Evolutionary conservation across 2,329 filamentous ascomycete genomes (phyloP).

Genomic region (Colletotrichum tofieldiae): DNA sequence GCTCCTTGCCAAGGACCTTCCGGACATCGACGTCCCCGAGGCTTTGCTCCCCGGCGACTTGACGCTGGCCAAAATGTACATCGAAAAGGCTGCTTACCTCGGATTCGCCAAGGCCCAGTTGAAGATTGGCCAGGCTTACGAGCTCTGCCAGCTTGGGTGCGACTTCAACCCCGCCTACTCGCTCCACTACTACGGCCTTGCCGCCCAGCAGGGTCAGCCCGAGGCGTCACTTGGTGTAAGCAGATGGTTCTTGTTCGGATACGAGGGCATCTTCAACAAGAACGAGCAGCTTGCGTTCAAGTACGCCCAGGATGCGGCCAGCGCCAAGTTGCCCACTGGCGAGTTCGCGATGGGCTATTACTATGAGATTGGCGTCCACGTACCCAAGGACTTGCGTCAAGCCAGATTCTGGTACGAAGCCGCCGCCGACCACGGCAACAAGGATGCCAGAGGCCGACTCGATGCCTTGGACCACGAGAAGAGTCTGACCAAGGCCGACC

Average conservation of each 20-base stretch:
- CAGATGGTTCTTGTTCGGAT: constrained; percentile 98
- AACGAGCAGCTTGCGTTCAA: constrained; percentile 95
- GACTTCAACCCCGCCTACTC: constrained; percentile 95
- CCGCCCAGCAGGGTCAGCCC: constrained; percentile 90
- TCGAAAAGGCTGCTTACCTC: constrained; percentile 96
- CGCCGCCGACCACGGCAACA: constrained; percentile 91
- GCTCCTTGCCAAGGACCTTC: constrained; percentile 90
- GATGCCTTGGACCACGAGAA: constrained; percentile 88
- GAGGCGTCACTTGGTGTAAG: constrained; percentile 97
- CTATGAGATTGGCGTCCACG: constrained; percentile 94
- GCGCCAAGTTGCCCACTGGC: constrained; percentile 86
- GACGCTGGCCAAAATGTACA: constrained; percentile 83
- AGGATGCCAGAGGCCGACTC: constrained; percentile 86
- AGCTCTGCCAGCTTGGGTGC: constrained; percentile 93
- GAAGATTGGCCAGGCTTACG: constrained; percentile 97
- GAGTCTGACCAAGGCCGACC: constrained; percentile 89
- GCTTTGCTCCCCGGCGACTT: constrained; percentile 80
- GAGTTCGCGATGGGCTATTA: constrained; percentile 99
- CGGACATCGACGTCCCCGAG: constrained; percentile 88
- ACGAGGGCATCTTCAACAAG: constrained; percentile 92
- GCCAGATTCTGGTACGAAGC: constrained; percentile 92
- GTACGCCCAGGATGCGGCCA: constrained; percentile 90
- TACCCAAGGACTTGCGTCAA: constrained; percentile 85
- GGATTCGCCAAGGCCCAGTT: constrained; percentile 97
- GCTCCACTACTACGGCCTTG: constrained; percentile 94